Conservation (phyloP, 2,329 filamentous ascomycete genomes). For the Aspergillus sp. region DNA sequence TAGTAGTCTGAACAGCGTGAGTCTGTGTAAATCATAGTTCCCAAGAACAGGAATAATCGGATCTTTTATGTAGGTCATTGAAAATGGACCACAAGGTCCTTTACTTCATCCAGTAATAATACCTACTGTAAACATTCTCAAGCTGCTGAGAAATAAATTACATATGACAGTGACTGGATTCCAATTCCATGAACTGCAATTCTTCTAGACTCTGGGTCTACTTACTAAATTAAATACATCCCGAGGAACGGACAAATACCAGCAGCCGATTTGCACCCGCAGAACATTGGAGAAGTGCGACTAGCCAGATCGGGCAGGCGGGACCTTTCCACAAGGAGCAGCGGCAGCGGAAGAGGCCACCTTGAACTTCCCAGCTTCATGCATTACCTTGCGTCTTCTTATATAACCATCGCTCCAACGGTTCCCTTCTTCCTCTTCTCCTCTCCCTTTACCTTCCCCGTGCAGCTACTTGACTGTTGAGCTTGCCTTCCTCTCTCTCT, state of each 20-base stretch:
- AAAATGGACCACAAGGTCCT: too few species aligned
- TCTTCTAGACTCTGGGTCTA: neutral
- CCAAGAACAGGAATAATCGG: neutral
- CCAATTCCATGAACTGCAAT: too few species aligned
- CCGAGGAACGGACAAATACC: constrained; percentile 1
- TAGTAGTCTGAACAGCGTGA: too few species aligned
- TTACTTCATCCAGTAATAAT: too few species aligned
- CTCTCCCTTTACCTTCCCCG: constrained; percentile 16
- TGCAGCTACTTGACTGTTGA: constrained; percentile 6
- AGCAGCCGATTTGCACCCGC: constrained; percentile 5
- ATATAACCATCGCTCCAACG: constrained; percentile 34
- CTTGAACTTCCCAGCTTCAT: constrained; percentile 41
- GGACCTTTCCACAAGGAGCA: constrained; percentile 19
- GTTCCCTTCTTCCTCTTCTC: constrained; percentile 23
- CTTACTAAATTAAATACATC: neutral
- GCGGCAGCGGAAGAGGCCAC: constrained; percentile 45
- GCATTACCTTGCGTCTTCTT: constrained; percentile 21
- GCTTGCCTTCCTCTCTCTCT: constrained; percentile 16
- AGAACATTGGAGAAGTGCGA: constrained; percentile 21
- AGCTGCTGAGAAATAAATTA: too few species aligned
- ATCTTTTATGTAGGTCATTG: too few species aligned
- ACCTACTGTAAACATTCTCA: too few species aligned
- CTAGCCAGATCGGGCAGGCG: constrained; percentile 22
- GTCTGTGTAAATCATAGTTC: too few species aligned
- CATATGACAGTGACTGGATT: too few species aligned